Conservation (phyloP, 2,329 filamentous ascomycete species). For the Aureobasidium sp. region DNA sequence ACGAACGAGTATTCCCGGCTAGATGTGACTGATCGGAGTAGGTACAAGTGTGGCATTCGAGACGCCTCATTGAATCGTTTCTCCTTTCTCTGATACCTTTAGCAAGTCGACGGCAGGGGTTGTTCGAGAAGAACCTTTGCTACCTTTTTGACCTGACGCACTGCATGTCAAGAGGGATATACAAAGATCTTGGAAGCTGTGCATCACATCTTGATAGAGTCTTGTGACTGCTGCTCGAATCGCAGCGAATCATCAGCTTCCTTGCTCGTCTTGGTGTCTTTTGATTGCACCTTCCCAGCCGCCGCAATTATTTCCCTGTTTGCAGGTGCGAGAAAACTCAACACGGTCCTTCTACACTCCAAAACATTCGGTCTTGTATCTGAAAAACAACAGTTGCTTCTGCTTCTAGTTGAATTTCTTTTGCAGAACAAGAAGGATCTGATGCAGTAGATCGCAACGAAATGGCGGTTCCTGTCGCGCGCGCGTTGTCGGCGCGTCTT, state of each 20-base stretch:
- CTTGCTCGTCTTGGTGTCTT: not conserved
- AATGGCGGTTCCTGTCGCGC: slow-evolving; percentile 12
- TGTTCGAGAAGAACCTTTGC: not conserved
- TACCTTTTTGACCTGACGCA: not conserved
- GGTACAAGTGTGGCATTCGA: not conserved
- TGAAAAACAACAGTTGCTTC: not conserved
- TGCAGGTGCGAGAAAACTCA: too few species aligned
- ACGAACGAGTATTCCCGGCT: not conserved
- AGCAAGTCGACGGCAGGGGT: not conserved
- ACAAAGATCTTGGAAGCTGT: not conserved
- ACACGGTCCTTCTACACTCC: not conserved
- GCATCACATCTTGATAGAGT: not conserved
- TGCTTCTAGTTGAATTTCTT: not conserved
- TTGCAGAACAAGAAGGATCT: not conserved
- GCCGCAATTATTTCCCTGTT: slow-evolving; percentile 9
- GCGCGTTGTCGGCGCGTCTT: slow-evolving; percentile 10
- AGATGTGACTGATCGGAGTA: not conserved
- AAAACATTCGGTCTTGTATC: not conserved
- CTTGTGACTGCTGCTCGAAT: not conserved
- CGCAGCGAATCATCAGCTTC: slow-evolving; percentile 4
- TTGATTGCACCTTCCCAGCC: slow-evolving; percentile 13
- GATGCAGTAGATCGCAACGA: not conserved
- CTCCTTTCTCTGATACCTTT: not conserved
- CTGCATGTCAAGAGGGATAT: not conserved
- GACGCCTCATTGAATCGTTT: not conserved